A percentile compares a stretch with the other conserved stretches of the same genome.
These are phyloP conservation scores for Penicillium samsonianum DNA, from an alignment of 495 filamentous ascomycete species.

Conservation along the genomic window DNA sequence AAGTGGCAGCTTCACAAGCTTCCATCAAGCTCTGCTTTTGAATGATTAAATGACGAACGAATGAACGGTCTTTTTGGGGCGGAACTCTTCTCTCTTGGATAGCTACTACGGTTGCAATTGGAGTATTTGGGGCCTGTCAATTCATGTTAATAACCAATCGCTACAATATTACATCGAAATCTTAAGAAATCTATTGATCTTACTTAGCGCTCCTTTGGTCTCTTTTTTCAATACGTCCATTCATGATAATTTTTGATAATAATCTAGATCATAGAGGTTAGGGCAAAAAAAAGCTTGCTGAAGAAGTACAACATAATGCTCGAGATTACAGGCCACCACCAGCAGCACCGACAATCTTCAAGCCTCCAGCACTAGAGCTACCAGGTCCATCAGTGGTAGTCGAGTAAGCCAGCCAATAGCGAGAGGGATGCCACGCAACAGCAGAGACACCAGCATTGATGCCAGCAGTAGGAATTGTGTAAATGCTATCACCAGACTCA, in stretches of 20 bases:
- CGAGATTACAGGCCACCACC: conserved; percentile 35
- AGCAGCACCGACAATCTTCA: conserved; percentile 78
- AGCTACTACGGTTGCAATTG: not conserved
- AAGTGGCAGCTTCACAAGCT: not conserved
- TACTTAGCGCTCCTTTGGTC: not conserved
- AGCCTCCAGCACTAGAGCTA: conserved; percentile 65
- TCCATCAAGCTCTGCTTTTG: not conserved
- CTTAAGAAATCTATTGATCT: not conserved
- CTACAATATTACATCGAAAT: not conserved
- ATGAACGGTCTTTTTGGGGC: conserved; percentile 5
- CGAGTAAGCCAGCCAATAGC: conserved; percentile 91
- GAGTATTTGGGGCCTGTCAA: not conserved
- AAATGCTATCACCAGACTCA: conserved; percentile 84
- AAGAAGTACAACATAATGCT: not conserved
- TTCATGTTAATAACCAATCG: not conserved
- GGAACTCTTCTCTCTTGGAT: conserved; percentile 6
- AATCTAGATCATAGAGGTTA: not conserved
- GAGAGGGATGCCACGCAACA: conserved; percentile 86
- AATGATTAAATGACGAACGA: conserved; percentile 11
- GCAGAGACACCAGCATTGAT: conserved; percentile 53
- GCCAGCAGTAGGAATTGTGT: conserved; percentile 70
- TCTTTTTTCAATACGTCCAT: conserved; percentile 6
- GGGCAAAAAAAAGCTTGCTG: not conserved
- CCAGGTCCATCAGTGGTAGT: conserved; percentile 74
- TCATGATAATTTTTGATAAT: conserved; percentile 6